Conservation (phyloP, 768 basidiomycete genomes). For the Exsudoporus frostii region DNA sequence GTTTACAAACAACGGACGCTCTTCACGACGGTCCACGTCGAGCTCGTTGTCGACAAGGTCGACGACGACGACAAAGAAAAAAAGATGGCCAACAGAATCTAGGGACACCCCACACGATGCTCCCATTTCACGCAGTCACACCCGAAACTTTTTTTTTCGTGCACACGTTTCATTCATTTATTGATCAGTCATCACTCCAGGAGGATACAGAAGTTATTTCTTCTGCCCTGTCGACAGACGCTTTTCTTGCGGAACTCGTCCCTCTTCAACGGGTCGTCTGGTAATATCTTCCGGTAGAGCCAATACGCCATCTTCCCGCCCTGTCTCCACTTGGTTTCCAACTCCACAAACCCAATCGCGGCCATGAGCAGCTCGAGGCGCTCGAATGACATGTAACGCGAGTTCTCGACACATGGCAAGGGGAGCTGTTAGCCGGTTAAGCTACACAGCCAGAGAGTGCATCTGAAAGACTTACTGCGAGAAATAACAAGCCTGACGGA, state of each 20-base stretch:
- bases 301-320: conserved; percentile 88
- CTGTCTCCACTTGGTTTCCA: conserved; percentile 57
- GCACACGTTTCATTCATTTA: neutral
- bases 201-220: conserved; percentile 78
- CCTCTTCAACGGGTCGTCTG: neutral
- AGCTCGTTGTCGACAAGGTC: conserved; percentile 5
- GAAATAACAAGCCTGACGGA: conserved; percentile 58
- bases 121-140: conserved; percentile 8
- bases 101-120: neutral
- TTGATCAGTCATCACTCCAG: conserved; percentile 17
- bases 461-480: conserved; percentile 52
- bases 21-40: conserved; percentile 8
- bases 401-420: conserved; percentile 80
- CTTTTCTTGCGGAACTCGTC: conserved; percentile 49
- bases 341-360: conserved; percentile 58
- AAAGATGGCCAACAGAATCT: conserved; percentile 11
- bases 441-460: neutral
- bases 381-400: conserved; percentile 70
- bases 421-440: conserved; percentile 58
- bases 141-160: neutral
- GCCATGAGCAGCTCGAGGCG: conserved; percentile 57
- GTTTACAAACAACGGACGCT: conserved; percentile 33
- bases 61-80: conserved; percentile 9
- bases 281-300: conserved; percentile 56
- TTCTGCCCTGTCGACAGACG: conserved; percentile 58